Base-by-base conservation (phyloP, 805 yeast species). In the Candida pini region DNA sequence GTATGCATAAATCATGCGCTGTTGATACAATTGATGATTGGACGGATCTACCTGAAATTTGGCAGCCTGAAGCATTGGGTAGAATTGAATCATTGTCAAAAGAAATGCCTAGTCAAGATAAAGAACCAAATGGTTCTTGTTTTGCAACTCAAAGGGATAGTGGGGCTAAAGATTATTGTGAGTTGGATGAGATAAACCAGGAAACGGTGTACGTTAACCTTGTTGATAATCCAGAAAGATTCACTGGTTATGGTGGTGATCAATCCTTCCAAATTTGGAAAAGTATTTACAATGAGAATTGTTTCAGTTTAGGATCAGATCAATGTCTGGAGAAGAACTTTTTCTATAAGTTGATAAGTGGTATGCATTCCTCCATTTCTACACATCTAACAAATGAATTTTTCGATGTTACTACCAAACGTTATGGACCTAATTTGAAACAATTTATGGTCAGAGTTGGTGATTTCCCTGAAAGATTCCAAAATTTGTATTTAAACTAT, bases 311-410 rank as follows among this genome's bases (percentile, higher is more conserved):
- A 20, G 62, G 58, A 5, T 39, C 47, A 26, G 76, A 71, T 14
- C 74, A 71, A 43, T 89, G 96, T 55, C 62, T 81, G 28, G 97
- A 94, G 50, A 90, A 90, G 62, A 78, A 86, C 43, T 77, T 89
- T 26, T 92, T 92, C 50, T 92, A 82, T 62, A 74, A 92, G 45
- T 62, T 92, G 34, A 70, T 92, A 16, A 81, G 92, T 18, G 99
- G 99, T 2, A 74, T 92, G 81, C 99, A 92, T 55, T 87, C 96
- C 2, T 85, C 96, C 2, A 87, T 92, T 41, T 90, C 95, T 6
- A 88, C 95, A 1, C 99, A 92, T 61, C 67, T 92, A 41, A 76
- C 95, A 13, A 84, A 83, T 54, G 97, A 90, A 53, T 84, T 73
- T 56, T 66, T 83, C 42, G 73, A 84, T 56, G 54, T 69, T 36